A percentile compares a stretch with the other conserved stretches of the same genome.
Conservation (phyloP, 129 eudicot species). For the Dittrichia graveolens region DNA sequence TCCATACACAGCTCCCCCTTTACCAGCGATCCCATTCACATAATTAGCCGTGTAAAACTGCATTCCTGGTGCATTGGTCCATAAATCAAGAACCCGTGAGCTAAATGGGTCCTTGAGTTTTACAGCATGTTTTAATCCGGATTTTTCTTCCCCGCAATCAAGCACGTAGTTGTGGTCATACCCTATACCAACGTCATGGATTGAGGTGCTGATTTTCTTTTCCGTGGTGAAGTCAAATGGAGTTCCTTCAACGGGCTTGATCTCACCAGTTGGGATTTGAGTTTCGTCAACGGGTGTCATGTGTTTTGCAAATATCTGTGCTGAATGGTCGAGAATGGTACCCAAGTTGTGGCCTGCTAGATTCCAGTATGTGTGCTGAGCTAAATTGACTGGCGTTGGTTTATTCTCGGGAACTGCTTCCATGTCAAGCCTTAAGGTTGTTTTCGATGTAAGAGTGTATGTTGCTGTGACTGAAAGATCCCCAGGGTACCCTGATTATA, state of each 20-base stretch:
- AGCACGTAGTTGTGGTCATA: slow-evolving; percentile 93
- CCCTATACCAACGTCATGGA: slow-evolving; percentile 79
- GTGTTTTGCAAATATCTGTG: slow-evolving; percentile 75
- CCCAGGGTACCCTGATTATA: slow-evolving; percentile 82
- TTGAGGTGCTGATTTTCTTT: slow-evolving; percentile 67
- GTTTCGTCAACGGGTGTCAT: slow-evolving; percentile 77
- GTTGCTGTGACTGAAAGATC: slow-evolving; percentile 78
- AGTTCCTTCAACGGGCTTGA: slow-evolving; percentile 72
- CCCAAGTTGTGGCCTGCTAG: slow-evolving; percentile 86
- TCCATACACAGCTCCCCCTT: slow-evolving; percentile 79
- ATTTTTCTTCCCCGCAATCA: slow-evolving; percentile 77
- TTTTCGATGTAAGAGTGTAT: slow-evolving; percentile 73
- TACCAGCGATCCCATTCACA: slow-evolving; percentile 70
- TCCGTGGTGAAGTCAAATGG: slow-evolving; percentile 83
- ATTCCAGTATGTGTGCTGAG: slow-evolving; percentile 98
- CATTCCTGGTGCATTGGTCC: slow-evolving; percentile 97
- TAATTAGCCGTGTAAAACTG: slow-evolving; percentile 91
- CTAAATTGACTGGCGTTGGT: slow-evolving; percentile 81
- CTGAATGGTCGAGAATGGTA: slow-evolving; percentile 66
- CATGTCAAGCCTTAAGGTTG: slow-evolving; percentile 83
- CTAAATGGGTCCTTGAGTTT: slow-evolving; percentile 71
- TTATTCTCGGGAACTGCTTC: slow-evolving; percentile 80
- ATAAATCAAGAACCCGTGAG: slow-evolving; percentile 69
- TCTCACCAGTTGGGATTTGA: slow-evolving; percentile 84
- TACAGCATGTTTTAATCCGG: slow-evolving; percentile 80